Percentiles rank a stretch among this genome's conserved stretches.
Evolutionary conservation across 2,329 filamentous ascomycete species (phyloP).

Genomic region (Plenodomus biglobosus): DNA sequence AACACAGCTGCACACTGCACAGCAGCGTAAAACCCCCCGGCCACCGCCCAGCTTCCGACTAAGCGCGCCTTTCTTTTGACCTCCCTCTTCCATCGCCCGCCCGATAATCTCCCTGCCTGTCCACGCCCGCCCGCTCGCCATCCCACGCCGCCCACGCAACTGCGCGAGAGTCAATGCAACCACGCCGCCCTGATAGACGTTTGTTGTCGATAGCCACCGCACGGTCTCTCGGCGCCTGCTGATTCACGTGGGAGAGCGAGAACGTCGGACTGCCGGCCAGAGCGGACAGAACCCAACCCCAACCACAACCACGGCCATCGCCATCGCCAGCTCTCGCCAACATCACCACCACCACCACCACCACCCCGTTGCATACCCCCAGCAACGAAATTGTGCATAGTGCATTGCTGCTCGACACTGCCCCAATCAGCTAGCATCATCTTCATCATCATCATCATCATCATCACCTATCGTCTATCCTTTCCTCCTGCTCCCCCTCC

Average conservation of each 20-base stretch:
- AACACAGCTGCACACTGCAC: background rate
- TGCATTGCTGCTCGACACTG: too few relatives aligned
- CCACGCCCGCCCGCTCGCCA: slow-evolving; percentile 4
- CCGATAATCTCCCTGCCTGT: slow-evolving; percentile 3
- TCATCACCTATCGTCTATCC: too few relatives aligned
- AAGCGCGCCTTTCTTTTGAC: slow-evolving; percentile 28
- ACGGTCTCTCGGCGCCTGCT: background rate
- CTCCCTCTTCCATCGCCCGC: slow-evolving; percentile 18
- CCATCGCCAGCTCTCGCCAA: background rate
- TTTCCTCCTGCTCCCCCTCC: too few relatives aligned
- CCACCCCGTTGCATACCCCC: too few relatives aligned
- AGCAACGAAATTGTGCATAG: too few relatives aligned
- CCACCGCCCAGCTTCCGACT: slow-evolving; percentile 11
- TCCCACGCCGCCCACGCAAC: slow-evolving; percentile 27
- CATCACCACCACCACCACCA: background rate
- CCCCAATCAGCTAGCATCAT: background rate
- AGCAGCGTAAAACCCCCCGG: slow-evolving; percentile 22
- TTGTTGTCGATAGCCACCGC: slow-evolving; percentile 10
- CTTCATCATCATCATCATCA: background rate
- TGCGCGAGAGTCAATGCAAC: slow-evolving; percentile 12
- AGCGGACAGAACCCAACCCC: too few relatives aligned
- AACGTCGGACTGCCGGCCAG: background rate
- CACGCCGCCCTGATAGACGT: slow-evolving; percentile 19
- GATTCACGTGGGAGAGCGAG: background rate
- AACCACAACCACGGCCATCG: background rate